These are phyloP conservation scores for Ogataea pignaliae DNA, from an alignment of 805 yeast genomes.

Conservation along the genomic window DNA sequence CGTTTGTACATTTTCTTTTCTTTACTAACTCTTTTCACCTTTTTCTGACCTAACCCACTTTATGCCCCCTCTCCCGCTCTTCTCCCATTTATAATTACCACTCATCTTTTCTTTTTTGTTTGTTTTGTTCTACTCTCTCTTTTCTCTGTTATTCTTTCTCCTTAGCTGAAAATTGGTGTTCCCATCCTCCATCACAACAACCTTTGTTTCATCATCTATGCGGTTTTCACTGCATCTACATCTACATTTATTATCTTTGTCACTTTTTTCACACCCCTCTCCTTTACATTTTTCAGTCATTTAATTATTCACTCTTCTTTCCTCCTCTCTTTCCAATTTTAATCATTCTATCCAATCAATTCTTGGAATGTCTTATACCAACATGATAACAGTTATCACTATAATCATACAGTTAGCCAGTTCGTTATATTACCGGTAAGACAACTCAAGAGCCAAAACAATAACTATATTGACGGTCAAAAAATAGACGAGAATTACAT, in stretches of 20 bases:
- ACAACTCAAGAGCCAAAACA: too few relatives aligned
- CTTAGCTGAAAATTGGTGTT: too few relatives aligned
- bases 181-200: too few relatives aligned
- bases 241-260: background rate
- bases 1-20: background rate
- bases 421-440: too few relatives aligned
- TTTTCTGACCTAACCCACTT: too few relatives aligned
- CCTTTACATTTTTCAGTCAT: background rate
- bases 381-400: too few relatives aligned
- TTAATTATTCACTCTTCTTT: background rate
- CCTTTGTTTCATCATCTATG: background rate
- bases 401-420: too few relatives aligned
- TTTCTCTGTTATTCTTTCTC: background rate
- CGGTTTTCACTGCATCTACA: background rate
- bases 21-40: too few relatives aligned
- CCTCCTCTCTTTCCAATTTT: conserved; percentile 13
- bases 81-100: too few relatives aligned
- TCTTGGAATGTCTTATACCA: too few relatives aligned
- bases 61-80: too few relatives aligned
- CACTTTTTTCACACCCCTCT: background rate
- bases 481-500: background rate
- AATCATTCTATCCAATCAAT: conserved; percentile 10
- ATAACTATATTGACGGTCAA: background rate
- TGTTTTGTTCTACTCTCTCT: background rate
- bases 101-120: background rate